Evolutionary conservation across 371 early-diverging fungal species (phyloP).

Genomic region (Mortierella sp.): DNA sequence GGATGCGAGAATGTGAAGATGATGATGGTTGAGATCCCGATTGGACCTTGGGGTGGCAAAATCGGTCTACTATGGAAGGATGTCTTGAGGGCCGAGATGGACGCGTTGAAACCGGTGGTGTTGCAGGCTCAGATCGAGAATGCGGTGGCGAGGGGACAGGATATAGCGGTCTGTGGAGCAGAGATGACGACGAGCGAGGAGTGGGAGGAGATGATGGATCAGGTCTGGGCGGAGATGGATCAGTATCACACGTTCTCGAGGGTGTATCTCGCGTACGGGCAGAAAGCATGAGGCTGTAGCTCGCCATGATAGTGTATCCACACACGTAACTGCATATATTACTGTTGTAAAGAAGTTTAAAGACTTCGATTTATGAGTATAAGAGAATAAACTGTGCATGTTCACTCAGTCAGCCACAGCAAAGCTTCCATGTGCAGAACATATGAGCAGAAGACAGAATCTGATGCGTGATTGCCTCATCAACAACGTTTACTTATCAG

Average conservation of each 20-base stretch:
- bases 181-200: conserved; percentile 55
- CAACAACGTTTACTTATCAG: no score
- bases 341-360: no score
- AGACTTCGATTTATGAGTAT: no score
- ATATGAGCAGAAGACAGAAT: no score
- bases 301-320: background rate
- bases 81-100: conserved; percentile 52
- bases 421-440: no score
- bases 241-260: conserved; percentile 48
- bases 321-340: background rate
- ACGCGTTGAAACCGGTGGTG: conserved; percentile 44
- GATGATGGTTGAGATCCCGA: conserved; percentile 56
- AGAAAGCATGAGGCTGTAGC: conserved; percentile 16
- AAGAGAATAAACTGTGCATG: no score
- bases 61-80: conserved; percentile 48
- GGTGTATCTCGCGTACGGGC: conserved; percentile 51
- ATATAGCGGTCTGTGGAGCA: conserved; percentile 47
- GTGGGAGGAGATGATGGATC: conserved; percentile 54
- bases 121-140: conserved; percentile 43
- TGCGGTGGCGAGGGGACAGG: conserved; percentile 35
- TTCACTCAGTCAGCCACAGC: no score
- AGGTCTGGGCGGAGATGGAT: conserved; percentile 55
- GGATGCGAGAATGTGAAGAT: conserved; percentile 50
- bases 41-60: conserved; percentile 54
- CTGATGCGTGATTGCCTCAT: no score